Evolutionary conservation across 1,284 basidiomycete genomes (phyloP).

Genomic region (Athelia psychrophila): DNA sequence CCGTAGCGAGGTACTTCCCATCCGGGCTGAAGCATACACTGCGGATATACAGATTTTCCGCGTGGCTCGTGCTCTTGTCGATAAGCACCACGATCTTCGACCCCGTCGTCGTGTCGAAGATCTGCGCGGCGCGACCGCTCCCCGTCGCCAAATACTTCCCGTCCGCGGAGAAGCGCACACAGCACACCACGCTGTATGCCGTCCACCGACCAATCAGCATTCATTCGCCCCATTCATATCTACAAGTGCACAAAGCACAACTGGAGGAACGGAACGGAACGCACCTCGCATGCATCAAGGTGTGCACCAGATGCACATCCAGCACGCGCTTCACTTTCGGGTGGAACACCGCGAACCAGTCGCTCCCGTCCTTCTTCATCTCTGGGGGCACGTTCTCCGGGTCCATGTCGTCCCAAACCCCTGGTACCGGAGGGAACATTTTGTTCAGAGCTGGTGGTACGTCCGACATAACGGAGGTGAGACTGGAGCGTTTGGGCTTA

Average conservation of each 20-base stretch:
- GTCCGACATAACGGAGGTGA: too few species aligned
- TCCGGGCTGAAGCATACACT: slow-evolving; percentile 29
- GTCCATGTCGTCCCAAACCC: slow-evolving; percentile 18
- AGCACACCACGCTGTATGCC: slow-evolving; percentile 28
- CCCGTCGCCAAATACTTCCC: slow-evolving; percentile 29
- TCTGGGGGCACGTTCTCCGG: slow-evolving; percentile 25
- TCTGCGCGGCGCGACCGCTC: slow-evolving; percentile 27
- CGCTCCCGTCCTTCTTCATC: slow-evolving; percentile 31
- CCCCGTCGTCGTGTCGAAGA: too few species aligned
- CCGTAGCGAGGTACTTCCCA: slow-evolving; percentile 23
- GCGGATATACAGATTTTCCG: slow-evolving; percentile 34
- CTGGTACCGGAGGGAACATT: too few species aligned
- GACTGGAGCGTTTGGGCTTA: too few species aligned
- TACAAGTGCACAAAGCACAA: too few species aligned
- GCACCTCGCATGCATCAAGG: slow-evolving; percentile 25
- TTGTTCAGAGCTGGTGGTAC: too few species aligned
- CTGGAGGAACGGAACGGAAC: slow-evolving; percentile 14
- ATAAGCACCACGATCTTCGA: too few species aligned
- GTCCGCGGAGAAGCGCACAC: slow-evolving; percentile 27
- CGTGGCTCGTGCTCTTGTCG: slow-evolving; percentile 30
- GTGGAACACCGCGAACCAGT: slow-evolving; percentile 35
- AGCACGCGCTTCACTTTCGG: slow-evolving; percentile 30
- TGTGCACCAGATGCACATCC: slow-evolving; percentile 27
- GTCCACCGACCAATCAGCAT: neutral
- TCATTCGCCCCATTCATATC: slow-evolving; percentile 2